Base-by-base conservation (phyloP, 2,329 filamentous ascomycete genomes). In the Xylariales sp. region DNA sequence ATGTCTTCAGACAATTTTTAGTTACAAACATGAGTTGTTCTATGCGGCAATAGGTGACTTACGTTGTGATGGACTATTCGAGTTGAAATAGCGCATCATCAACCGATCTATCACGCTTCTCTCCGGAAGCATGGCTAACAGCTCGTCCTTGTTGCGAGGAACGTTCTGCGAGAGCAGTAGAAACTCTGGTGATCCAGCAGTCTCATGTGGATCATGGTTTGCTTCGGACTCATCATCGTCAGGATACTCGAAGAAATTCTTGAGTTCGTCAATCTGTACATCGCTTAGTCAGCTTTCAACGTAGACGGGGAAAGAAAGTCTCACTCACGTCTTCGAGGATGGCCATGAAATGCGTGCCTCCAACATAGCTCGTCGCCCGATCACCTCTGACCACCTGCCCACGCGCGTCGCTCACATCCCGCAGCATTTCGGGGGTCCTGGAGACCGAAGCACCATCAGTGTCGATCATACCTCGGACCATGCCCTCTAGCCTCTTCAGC, bases 281-380 rank as follows among this genome's bases (percentile, higher is more conserved):
- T 54, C 11, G 14, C n/a, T n/a, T 37, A 18, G 20, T 46, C n/a
- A 38, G 8, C 16, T n/a, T n/a, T n/a, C n/a, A n/a, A n/a, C n/a
- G n/a, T n/a, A n/a, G 15, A 29, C 5, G 5, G 12, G n/a, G 16
- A 27, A 22, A 31, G 28, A 16, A 32, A 33, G 24, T 12, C 16
- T 16, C 31, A 59, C 70, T 65, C 50, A 79, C 76, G 62, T 80
- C 73, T 51, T 80, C 73, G 9, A 80, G 58, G 57, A 80, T 78
- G 2, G 76, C 76, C 62, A 78, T 72, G 48, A 75, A 78, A 45
- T 80, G 76, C 32, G 76, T 80, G 4, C 75, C 75, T 1, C 77
- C 76, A 4, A 80, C 69, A 48, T 78, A 80, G 4, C 69, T 74
- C 31, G 66, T 69, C 8, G 63, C 65, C 38, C 59, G 58, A 25